Evolutionary conservation across 345 rosid species (phyloP), one percentile per base, ranked within the genome.

Genomic region (Raphanus raphanistrum): DNA sequence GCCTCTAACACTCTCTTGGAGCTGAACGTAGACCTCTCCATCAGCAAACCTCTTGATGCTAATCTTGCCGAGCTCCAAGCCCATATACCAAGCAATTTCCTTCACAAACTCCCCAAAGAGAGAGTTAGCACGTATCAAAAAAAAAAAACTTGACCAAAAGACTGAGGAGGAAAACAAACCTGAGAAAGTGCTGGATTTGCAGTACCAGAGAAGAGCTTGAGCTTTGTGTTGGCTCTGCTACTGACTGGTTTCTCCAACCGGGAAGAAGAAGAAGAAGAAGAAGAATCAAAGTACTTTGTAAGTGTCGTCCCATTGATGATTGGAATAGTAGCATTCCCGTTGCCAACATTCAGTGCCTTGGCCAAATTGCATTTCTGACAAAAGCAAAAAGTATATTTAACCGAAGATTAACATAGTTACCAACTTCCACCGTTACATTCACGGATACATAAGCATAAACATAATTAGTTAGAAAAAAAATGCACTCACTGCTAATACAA

Each of bases 51-150:
- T 81, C 82, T 95, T 95, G 11, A 95, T 92, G 70, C 89, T 88
- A 76, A 91, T 81, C 83, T 92, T 89, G 38, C 99, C 98, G 65
- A 95, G 88, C 69, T 92, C 93, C 84, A 95, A 15, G 0, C 99
- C 99, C 99, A 95, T 92, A 83, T 89, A 95, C 84, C 99, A 91
- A 43, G 98, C 99, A 80, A 95, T 88, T 86, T 95, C 99, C 99
- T 95, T 73, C 2, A 62, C 28, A 66, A 21, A 21, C 0, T 21
- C 21, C 21, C 21, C 21, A 61, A 15, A 2, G 7, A 57, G 5
- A 2, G 7, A 57, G 5, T 71, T 17, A 73, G 21, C 41, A 25
- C 36, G 0, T 21, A 3, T 0, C 1, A 26, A 13, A 15, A 52
- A 25, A 57, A 0, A 45, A 4, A 36, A 36, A 36, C 43, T 1